These are phyloP conservation scores for Cotoneaster glaucophyllus DNA, from an alignment of 306 rosid species.

Conservation along the genomic window DNA sequence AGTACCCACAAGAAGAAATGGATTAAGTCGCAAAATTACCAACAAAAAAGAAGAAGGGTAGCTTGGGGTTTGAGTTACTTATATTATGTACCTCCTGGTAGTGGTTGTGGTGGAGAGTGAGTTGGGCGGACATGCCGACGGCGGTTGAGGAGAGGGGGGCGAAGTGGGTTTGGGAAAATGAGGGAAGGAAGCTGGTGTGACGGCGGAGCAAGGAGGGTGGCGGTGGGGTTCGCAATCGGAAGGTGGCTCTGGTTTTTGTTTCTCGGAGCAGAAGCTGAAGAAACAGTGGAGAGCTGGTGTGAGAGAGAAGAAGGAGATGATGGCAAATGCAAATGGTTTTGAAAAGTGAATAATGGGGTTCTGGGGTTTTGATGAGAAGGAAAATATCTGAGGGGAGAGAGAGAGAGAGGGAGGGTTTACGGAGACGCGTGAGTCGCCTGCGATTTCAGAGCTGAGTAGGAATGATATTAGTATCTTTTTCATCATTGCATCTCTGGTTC, in stretches of 20 bases:
- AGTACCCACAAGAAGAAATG: not conserved
- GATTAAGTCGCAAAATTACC: not conserved
- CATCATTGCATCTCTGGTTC: too few relatives aligned
- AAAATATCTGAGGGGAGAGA: too few relatives aligned
- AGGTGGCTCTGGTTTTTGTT: conserved; percentile 9
- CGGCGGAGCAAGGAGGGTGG: conserved; percentile 39
- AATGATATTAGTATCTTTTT: too few relatives aligned
- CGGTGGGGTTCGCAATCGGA: not conserved
- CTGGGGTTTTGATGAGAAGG: too few relatives aligned
- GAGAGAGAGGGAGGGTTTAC: too few relatives aligned
- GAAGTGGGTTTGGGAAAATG: conserved; percentile 21
- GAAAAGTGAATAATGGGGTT: too few relatives aligned
- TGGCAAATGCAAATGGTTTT: not conserved
- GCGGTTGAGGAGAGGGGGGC: conserved; percentile 59
- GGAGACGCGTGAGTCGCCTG: too few relatives aligned
- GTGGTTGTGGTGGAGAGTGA: conserved; percentile 21
- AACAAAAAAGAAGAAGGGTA: not conserved
- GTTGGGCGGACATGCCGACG: conserved; percentile 44
- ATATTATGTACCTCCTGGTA: conserved; percentile 22
- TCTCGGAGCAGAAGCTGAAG: conserved; percentile 16
- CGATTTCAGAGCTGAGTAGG: too few relatives aligned
- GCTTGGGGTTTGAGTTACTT: not conserved
- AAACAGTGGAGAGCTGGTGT: not conserved
- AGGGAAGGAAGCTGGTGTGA: conserved; percentile 22
- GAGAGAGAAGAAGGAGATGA: conserved; percentile 3